Base-by-base conservation (phyloP, 2,329 filamentous ascomycete genomes). In the Epichloe gansuensis region DNA sequence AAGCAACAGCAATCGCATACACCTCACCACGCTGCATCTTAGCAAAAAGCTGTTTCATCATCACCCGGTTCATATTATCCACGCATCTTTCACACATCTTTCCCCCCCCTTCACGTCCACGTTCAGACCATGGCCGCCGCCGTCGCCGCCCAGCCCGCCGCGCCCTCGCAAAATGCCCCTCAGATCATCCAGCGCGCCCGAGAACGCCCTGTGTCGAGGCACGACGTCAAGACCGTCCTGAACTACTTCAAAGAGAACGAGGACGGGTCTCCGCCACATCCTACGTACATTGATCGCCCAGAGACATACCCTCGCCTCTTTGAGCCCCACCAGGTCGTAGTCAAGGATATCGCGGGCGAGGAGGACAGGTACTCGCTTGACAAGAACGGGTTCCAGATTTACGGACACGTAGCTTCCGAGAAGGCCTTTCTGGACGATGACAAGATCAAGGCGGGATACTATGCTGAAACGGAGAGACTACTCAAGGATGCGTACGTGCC, bases 401-500 rank as follows among this genome's bases (percentile, higher is more conserved):
- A 63, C 36, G 56, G 48, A 1, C 62, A 67, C 36, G 47, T 54
- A 0, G 60, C 64, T 2, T 52, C 56, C 8, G 68, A 71, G 59
- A 68, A 66, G 54, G 62, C 67, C 31, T 72, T 72, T 51, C 2
- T 58, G 2, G 76, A 84, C 57, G 81, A 86, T 49, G 76, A 75
- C 1, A 72, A 74, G 35, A 82, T 90, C 64, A 76, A 80, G 61
- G 61, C 70, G 4, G 23, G 70, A 5, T 90, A 89, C 67, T 90
- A 90, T 65, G 76, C 82, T 0, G 85, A 89, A 63, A 79, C 86
- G 3, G 81, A 87, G 62, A 67, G 79, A 47, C 64, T 89, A 21
- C 64, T 89, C 0, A 83, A 82, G 52, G 76, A 80, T 3, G 74
- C 63, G 83, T 61, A 63, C 56, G 69, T 48, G 12, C 36, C 23